These are phyloP conservation scores for Beta vulgaris DNA, from an alignment of 148 eudicot genomes.

Conservation along the genomic window DNA sequence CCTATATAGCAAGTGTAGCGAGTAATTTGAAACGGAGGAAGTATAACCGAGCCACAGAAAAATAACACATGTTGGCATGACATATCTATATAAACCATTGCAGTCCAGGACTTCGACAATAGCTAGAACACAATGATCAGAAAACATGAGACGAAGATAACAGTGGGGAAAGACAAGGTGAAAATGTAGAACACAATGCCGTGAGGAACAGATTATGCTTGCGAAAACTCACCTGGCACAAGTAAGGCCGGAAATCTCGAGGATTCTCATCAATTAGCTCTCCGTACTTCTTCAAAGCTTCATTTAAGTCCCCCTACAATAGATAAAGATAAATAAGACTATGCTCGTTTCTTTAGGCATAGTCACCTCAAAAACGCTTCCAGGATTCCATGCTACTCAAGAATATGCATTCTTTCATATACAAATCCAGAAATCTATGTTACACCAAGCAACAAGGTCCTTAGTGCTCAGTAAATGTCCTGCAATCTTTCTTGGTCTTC, in stretches of 20 bases:
- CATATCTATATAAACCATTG: too few species aligned
- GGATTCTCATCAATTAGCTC: slow-evolving; percentile 70
- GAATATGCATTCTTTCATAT: background rate
- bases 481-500: background rate
- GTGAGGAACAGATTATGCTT: background rate
- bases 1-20: too few species aligned
- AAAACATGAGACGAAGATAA: background rate
- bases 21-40: too few species aligned
- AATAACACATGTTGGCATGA: background rate
- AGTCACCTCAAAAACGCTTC: background rate
- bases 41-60: background rate
- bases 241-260: slow-evolving; percentile 91
- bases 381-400: background rate
- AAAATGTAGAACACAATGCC: background rate
- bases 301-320: slow-evolving; percentile 79
- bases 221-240: slow-evolving; percentile 65
- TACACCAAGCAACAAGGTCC: background rate
- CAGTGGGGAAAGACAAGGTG: too few species aligned
- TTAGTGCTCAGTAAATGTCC: background rate
- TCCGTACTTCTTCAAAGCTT: slow-evolving; percentile 61
- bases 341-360: background rate
- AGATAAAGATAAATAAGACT: background rate
- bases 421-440: background rate
- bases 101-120: background rate
- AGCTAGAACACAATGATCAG: background rate